Conservation (phyloP, 495 filamentous ascomycete genomes). For the Schizothecium vesticola region DNA sequence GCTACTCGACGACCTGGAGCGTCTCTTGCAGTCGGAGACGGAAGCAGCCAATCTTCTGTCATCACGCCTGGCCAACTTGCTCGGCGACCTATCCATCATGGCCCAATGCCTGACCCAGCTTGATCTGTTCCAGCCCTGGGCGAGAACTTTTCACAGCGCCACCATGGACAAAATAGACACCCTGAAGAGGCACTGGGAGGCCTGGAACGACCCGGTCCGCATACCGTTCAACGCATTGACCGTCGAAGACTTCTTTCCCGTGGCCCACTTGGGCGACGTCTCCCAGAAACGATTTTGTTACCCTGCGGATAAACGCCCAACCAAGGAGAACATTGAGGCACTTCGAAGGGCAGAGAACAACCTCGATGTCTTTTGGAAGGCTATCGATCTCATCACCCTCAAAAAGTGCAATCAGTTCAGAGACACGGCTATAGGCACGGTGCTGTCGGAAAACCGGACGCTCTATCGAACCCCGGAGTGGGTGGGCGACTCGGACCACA, state of each 20-base stretch:
- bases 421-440: neutral
- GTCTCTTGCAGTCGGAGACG: conserved; percentile 35
- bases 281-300: conserved; percentile 39
- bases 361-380: conserved; percentile 51
- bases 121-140: conserved; percentile 45
- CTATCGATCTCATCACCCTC: too few species aligned
- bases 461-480: conserved; percentile 16
- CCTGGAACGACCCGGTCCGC: too few species aligned
- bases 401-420: conserved; percentile 23
- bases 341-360: conserved; percentile 37
- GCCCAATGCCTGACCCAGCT: conserved; percentile 39
- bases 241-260: too few species aligned
- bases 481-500: conserved; percentile 23
- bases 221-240: too few species aligned
- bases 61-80: conserved; percentile 21
- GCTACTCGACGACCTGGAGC: conserved; percentile 43
- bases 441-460: conserved; percentile 27
- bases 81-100: conserved; percentile 44
- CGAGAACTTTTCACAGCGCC: too few species aligned
- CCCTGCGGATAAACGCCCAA: conserved; percentile 45
- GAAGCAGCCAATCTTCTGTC: conserved; percentile 37
- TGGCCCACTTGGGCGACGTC: too few species aligned
- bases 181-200: too few species aligned
- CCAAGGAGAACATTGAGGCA: conserved; percentile 36
- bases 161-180: too few species aligned